A percentile compares a stretch with the other conserved stretches of the same genome.
Evolutionary conservation across 176 grass and related monocot species (phyloP).

Genomic region (Musa troglodytarum): DNA sequence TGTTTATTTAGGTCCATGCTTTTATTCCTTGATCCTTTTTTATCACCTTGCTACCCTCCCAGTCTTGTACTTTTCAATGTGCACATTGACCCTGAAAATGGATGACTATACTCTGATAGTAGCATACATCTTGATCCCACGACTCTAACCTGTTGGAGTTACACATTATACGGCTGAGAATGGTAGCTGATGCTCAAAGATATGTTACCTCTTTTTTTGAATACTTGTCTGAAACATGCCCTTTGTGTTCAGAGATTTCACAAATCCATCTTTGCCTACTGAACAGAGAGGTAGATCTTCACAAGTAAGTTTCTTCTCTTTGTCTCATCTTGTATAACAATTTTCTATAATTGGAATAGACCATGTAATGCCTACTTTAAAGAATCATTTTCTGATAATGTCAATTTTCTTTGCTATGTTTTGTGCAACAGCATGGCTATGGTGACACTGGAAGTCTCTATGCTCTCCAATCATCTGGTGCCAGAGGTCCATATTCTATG

Average conservation of each 20-base stretch:
- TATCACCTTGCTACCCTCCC: background rate
- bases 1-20: too few species aligned
- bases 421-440: slow-evolving; percentile 48
- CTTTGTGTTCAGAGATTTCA: slow-evolving; percentile 70
- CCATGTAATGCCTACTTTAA: background rate
- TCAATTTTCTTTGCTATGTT: background rate
- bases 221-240: background rate
- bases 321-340: background rate
- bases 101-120: background rate
- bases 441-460: slow-evolving; percentile 55
- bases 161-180: background rate
- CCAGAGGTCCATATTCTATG: slow-evolving; percentile 22
- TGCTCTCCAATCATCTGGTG: slow-evolving; percentile 61
- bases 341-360: background rate
- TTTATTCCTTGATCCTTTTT: too few species aligned
- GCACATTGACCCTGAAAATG: background rate
- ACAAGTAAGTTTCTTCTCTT: slow-evolving; percentile 41
- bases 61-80: background rate
- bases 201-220: background rate
- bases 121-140: background rate
- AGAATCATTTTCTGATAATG: background rate
- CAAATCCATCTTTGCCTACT: slow-evolving; percentile 81
- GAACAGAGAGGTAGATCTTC: slow-evolving; percentile 67
- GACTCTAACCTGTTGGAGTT: background rate
- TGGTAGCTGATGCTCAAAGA: background rate